A percentile compares a stretch with the other conserved stretches of the same genome.
Evolutionary conservation across 148 eudicot species (phyloP).

Genomic region (Vaccinium vitisidaea): DNA sequence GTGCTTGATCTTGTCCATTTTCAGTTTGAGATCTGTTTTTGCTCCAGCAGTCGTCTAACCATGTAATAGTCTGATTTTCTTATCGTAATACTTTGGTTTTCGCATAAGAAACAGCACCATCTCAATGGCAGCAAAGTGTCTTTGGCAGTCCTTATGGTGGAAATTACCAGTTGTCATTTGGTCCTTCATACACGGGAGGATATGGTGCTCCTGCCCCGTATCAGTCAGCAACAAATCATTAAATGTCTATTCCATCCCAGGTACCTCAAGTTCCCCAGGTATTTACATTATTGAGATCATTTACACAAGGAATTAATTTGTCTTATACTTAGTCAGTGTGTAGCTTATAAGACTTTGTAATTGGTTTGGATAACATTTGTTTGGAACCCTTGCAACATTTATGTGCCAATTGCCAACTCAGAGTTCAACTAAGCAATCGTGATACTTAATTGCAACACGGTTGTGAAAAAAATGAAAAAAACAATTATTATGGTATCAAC

Average conservation of each 20-base stretch:
- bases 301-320: neutral
- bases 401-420: no score
- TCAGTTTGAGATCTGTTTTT: neutral
- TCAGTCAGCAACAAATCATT: slow-evolving; percentile 51
- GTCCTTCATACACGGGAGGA: slow-evolving; percentile 36
- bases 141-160: slow-evolving; percentile 46
- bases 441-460: no score
- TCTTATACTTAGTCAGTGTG: neutral
- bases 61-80: neutral
- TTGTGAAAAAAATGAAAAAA: no score
- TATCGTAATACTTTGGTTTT: neutral
- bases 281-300: slow-evolving; percentile 9
- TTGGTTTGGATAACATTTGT: neutral
- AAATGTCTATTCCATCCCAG: slow-evolving; percentile 68
- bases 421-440: no score
- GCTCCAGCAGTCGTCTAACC: neutral
- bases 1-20: slow-evolving; percentile 28
- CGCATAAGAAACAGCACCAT: slow-evolving; percentile 34
- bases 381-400: neutral
- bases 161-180: slow-evolving; percentile 47
- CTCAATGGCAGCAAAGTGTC: slow-evolving; percentile 42
- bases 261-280: slow-evolving; percentile 63
- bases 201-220: slow-evolving; percentile 49
- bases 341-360: neutral
- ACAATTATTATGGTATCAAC: no score